Base-by-base conservation (phyloP, 2,329 filamentous ascomycete genomes). In the Aspergillus pseudoterreus region DNA sequence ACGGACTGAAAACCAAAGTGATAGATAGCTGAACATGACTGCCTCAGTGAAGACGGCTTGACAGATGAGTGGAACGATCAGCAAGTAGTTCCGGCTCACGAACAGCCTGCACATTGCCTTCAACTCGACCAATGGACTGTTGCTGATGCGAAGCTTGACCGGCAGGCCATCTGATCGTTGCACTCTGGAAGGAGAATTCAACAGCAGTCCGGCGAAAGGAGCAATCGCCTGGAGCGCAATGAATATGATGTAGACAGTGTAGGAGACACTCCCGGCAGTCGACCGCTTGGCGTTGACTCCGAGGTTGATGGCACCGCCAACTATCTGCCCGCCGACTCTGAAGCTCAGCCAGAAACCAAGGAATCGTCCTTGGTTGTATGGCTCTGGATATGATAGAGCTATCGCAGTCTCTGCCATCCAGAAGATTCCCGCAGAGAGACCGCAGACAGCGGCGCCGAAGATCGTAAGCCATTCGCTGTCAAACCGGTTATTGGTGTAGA, bases 321-420 rank as follows among this genome's bases (percentile, higher is more conserved):
- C 69, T 12, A 90, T 84, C 63, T 88, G 86, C 0, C 86, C 86
- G 1, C 76, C 73, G 1, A 87, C 75, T 3, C 80, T 75, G 55
- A 79, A 82, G 4, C 74, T 78, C 4, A 89, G 75, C 87, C 87
- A 90, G 61, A 86, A 84, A 0, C 85, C 86, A 0, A 90, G 71
- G 15, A 83, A 82, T 14, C 78, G 78, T 0, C 84, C 85, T 48
- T 81, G 79, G 44, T 87, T 87, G 63, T 81, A 82, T 0, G 85
- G 84, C 59, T 90, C 86, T 0, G 86, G 86, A 57, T 90, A 90
- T 0, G 82, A 78, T 17, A 90, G 80, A 0, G 86, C 86, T 51
- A 90, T 87, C 0, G 87, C 86, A 0, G 84, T 84, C 68, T 90
- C 87, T 0, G 86, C 82, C 76, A 84, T 84, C 87, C 87, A 90